phyloP scores from a whole-genome alignment of 148 eudicot species.

The Hydrangea macrophylla region DNA sequence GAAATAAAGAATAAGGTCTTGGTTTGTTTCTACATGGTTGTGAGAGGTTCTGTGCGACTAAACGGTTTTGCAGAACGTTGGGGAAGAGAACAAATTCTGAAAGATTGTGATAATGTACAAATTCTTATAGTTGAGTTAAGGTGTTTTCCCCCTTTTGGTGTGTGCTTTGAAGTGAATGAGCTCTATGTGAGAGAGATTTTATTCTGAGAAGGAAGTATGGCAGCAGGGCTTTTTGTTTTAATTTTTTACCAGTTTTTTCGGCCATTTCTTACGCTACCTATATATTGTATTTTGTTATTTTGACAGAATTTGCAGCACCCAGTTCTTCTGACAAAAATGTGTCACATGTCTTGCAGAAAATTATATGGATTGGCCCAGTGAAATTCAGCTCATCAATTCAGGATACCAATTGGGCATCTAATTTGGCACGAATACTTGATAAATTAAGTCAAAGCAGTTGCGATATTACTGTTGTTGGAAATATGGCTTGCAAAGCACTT shows the following conservation, averaged over 20 bases:
- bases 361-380: slow-evolving; percentile 74
- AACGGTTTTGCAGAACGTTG: no score
- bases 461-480: slow-evolving; percentile 59
- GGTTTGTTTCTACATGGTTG: no score
- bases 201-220: not conserved
- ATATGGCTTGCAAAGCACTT: slow-evolving; percentile 42
- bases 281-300: not conserved
- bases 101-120: no score
- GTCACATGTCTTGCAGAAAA: slow-evolving; percentile 44
- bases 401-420: slow-evolving; percentile 36
- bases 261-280: not conserved
- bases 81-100: no score
- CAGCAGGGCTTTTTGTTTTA: no score
- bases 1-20: no score
- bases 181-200: not conserved
- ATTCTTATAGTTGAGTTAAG: no score
- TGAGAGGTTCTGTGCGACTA: no score
- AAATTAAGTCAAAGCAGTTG: slow-evolving; percentile 40
- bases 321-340: slow-evolving; percentile 14
- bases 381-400: slow-evolving; percentile 38
- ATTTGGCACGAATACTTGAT: slow-evolving; percentile 51
- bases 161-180: slow-evolving; percentile 1
- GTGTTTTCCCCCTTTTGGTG: no score
- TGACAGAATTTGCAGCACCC: not conserved
- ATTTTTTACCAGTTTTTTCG: not conserved